Evolutionary conservation across 345 rosid genomes (phyloP), one percentile per base, ranked within the genome.

Genomic region (Erucastrum elatum): DNA sequence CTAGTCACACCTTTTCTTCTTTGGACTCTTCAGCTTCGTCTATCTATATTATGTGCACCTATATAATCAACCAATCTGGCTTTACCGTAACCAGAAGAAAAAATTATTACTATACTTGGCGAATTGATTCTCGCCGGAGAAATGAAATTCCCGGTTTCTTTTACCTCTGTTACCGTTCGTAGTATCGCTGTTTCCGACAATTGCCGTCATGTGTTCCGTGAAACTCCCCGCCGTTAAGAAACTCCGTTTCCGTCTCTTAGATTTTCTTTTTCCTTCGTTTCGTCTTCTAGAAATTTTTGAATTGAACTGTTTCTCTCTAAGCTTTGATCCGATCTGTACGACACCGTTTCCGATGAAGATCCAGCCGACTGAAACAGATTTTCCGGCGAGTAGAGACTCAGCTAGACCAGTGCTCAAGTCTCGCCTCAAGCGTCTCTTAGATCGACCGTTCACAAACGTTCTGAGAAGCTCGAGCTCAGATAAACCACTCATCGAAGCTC

Each of bases 291-390:
- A 41, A 41, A n/a, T 0, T 17, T 55, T 17, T 8, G 61, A 8
- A 56, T 56, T 17, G 8, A 56, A 17, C 61, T 7, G 46, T 41
- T 61, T 67, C 41, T 33, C 66, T 53, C 3, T 0, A 26, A 12
- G 25, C 55, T 53, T 29, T 44, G 35, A 15, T 51, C n/a, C 16
- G 39, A 31, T 63, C 41, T 30, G 9, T 21, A 66, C 59, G 56
- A 75, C 84, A 83, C 89, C 88, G 64, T 85, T 80, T 69, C 89
- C 88, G 82, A 89, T 89, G 87, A 90, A 90, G 90, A 84, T 90
- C 71, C 90, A 90, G 21, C 94, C 94, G 55, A 79, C 88, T 27
- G 84, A 88, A 56, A 60, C 66, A 59, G 82, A 86, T 56, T 75
- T 71, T 16, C 77, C 73, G 62, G 79, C 79, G 10, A 68, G 16